These are phyloP conservation scores for Kazachstania sp. DNA, from an alignment of 1,139 yeast genomes.

Conservation along the genomic window DNA sequence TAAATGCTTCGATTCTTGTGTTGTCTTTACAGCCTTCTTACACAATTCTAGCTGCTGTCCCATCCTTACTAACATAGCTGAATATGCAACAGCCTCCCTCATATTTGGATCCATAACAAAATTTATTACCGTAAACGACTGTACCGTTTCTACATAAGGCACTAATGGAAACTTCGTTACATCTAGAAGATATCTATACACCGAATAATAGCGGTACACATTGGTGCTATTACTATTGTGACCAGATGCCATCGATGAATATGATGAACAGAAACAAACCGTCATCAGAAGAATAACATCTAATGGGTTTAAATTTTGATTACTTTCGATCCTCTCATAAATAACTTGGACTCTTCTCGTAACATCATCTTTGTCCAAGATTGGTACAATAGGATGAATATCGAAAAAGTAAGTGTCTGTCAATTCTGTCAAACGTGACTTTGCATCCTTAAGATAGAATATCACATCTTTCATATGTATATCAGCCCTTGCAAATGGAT, in stretches of 20 bases:
- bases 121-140: constrained; percentile 18
- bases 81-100: constrained; percentile 19
- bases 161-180: constrained; percentile 16
- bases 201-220: constrained; percentile 20
- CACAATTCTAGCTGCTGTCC: constrained; percentile 23
- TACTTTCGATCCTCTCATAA: constrained; percentile 6
- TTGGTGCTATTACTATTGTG: constrained; percentile 14
- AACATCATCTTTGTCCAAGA: constrained; percentile 11
- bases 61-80: constrained; percentile 22
- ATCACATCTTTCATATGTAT: background rate
- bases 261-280: constrained; percentile 20
- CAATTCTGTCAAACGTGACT: too few relatives aligned
- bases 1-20: constrained; percentile 1
- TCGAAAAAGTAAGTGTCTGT: constrained; percentile 13
- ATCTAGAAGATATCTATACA: constrained; percentile 14
- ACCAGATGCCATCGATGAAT: constrained; percentile 21
- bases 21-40: constrained; percentile 2
- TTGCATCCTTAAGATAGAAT: background rate
- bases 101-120: constrained; percentile 26
- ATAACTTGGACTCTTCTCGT: constrained; percentile 6
- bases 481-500: constrained; percentile 7
- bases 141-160: constrained; percentile 17
- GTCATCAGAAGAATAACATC: constrained; percentile 15
- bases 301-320: constrained; percentile 7
- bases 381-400: constrained; percentile 23